Evolutionary conservation across 2,329 filamentous ascomycete species (phyloP), one percentile per base, ranked within the genome.

Genomic region (Geoglossum cookeanum): DNA sequence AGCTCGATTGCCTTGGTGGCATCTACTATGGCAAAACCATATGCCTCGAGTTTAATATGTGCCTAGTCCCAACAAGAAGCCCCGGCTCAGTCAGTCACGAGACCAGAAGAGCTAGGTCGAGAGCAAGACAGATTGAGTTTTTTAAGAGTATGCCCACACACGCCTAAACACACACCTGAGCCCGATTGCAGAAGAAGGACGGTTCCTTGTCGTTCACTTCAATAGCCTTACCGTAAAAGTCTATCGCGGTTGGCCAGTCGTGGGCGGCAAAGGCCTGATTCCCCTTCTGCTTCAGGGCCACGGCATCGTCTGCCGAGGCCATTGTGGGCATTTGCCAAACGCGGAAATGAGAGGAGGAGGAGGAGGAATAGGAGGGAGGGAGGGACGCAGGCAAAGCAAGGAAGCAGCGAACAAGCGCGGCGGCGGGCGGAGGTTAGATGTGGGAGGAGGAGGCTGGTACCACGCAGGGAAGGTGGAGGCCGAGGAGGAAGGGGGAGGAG

Each of bases 1-100:
- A 97, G 75, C 68, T 94, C 88, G 66, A 97, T 83, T 15, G 92
- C 92, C 70, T 87, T 94, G 56, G 85, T 87, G 35, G 91, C 88
- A 72, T 98, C 92, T 56, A 83, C 77, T 64, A 97, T 85, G 29
- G 92, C 90, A 72, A 91, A 94, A 44, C 92, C 92, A 68, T 90
- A 97, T 22, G 91, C 82, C 71, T 98, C 92, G 44, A 91, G 83
- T 74, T 96, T 97, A 70, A 98, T 91, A 69, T 98, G 79, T 62
- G 87, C 87, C 88, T 95, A 65, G 30, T 59, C 35, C 42, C 51
- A 33, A 15, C 44, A 45, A 57, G 15, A 17, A 4, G 27, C 42
- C 33, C 22, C n/a, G 22, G 49, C 57, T 35, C 58, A 57, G 30
- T 44, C 49, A 57, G 30, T 42, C 37, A 45, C 29, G 33, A 42